Conservation (phyloP, 495 filamentous ascomycete species). For the Bacidia rubella region DNA sequence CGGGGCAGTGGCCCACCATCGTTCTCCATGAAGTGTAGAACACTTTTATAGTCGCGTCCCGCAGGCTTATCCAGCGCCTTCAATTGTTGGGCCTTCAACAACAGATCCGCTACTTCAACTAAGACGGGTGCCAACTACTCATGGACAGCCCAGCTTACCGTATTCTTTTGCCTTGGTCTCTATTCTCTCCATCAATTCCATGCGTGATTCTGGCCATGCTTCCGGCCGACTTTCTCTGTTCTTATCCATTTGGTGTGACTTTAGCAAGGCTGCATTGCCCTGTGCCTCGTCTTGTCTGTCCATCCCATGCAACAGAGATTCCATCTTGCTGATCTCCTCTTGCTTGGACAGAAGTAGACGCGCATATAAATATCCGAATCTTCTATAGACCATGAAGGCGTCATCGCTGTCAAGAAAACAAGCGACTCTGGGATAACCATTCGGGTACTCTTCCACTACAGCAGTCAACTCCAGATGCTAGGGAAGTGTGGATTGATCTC, state of each 20-base stretch:
- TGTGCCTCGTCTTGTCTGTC: constrained; percentile 9
- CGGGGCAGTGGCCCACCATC: constrained; percentile 19
- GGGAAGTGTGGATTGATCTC: too few species aligned
- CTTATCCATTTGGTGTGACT: constrained; percentile 4
- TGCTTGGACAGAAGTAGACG: constrained; percentile 19
- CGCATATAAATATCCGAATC: constrained; percentile 16
- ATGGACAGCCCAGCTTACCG: constrained; percentile 14
- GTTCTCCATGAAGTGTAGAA: constrained; percentile 24
- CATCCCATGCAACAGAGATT: constrained; percentile 9
- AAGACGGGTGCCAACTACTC: neutral
- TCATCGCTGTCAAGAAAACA: constrained; percentile 20
- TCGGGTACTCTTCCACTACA: constrained; percentile 17
- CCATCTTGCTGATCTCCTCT: constrained; percentile 17
- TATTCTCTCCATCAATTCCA: constrained; percentile 20
- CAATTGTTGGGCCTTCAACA: constrained; percentile 25
- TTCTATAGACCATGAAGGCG: constrained; percentile 18
- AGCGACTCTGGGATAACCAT: constrained; percentile 16
- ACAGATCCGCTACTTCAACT: constrained; percentile 20
- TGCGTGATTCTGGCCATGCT: constrained; percentile 9
- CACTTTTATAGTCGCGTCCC: constrained; percentile 24
- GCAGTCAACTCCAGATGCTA: neutral
- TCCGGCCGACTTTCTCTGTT: constrained; percentile 1
- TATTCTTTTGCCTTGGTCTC: constrained; percentile 25
- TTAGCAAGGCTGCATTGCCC: constrained; percentile 6
- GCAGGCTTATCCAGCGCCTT: constrained; percentile 24